Evolutionary conservation across 2,329 filamentous ascomycete genomes (phyloP).

Genomic region (Cladosporium colombiae): DNA sequence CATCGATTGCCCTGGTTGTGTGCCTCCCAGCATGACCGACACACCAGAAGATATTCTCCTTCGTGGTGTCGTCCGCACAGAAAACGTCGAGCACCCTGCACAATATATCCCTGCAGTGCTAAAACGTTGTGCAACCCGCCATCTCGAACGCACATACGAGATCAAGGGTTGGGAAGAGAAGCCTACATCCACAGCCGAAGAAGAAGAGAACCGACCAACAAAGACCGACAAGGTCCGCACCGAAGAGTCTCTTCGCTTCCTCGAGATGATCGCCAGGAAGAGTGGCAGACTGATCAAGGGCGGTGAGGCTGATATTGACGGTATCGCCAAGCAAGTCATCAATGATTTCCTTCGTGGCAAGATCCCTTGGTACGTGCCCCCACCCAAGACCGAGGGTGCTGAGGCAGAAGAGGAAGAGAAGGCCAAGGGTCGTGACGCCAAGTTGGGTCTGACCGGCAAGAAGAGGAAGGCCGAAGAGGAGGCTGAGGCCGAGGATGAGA

Average conservation of each 20-base stretch:
- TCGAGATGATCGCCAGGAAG: conserved; percentile 85
- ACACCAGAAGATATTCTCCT: conserved; percentile 85
- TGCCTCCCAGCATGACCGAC: conserved; percentile 82
- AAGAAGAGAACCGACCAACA: conserved; percentile 23
- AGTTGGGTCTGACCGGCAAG: conserved; percentile 78
- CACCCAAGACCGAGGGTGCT: conserved; percentile 56
- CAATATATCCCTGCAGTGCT: conserved; percentile 90
- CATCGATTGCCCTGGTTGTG: conserved; percentile 95
- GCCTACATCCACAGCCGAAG: conserved; percentile 17
- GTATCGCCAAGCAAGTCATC: conserved; percentile 93
- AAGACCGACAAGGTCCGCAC: conserved; percentile 33
- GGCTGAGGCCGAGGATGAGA: conserved; percentile 34
- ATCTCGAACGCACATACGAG: conserved; percentile 92
- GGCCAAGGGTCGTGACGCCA: conserved; percentile 70
- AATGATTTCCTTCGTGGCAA: conserved; percentile 96
- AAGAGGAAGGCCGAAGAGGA: conserved; percentile 65
- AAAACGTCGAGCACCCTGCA: conserved; percentile 94
- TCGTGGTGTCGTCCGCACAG: conserved; percentile 86
- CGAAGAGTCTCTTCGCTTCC: conserved; percentile 73
- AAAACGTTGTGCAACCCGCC: conserved; percentile 75
- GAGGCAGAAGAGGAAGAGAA: conserved; percentile 55
- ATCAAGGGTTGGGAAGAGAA: conserved; percentile 65
- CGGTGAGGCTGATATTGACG: conserved; percentile 92
- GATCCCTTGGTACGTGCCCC: conserved; percentile 92
- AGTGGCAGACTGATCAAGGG: conserved; percentile 82